Conservation (phyloP, 768 basidiomycete species). For the Lentinula sp. region DNA sequence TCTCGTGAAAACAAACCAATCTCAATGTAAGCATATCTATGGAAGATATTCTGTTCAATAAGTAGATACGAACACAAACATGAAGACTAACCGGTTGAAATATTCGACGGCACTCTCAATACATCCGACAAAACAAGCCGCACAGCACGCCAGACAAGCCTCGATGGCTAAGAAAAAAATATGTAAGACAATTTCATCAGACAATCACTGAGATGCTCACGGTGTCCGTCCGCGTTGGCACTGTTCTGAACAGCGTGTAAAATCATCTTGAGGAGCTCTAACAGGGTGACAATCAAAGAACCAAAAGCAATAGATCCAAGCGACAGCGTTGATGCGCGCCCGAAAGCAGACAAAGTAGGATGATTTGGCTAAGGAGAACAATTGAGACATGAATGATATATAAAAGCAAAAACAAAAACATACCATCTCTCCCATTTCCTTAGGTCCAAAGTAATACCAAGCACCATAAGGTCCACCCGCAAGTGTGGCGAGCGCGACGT, state of each 20-base stretch:
- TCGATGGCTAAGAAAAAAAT: conserved; percentile 48
- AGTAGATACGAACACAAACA: neutral
- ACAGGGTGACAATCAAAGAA: conserved; percentile 72
- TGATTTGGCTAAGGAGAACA: conserved; percentile 49
- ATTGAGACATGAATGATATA: neutral
- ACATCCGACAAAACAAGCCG: conserved; percentile 69
- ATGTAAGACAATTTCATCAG: neutral
- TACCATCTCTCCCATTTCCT: conserved; percentile 58
- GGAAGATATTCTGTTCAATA: neutral
- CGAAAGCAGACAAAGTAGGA: conserved; percentile 65
- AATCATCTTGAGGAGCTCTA: conserved; percentile 63
- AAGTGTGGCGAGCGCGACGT: conserved; percentile 72
- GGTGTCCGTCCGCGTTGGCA: conserved; percentile 57
- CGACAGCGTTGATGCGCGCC: conserved; percentile 70
- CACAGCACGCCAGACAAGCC: conserved; percentile 71
- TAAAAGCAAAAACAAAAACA: conserved; percentile 8
- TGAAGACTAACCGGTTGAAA: conserved; percentile 59
- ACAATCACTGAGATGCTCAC: conserved; percentile 33
- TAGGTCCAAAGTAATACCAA: conserved; percentile 86
- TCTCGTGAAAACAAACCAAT: conserved; percentile 42
- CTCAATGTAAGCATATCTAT: conserved; percentile 76
- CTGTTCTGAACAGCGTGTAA: conserved; percentile 52
- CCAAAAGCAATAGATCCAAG: conserved; percentile 85
- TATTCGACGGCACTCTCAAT: conserved; percentile 67
- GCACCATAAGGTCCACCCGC: conserved; percentile 53